Conservation (phyloP, 2,329 filamentous ascomycete species). For the Mariannaea sp. region DNA sequence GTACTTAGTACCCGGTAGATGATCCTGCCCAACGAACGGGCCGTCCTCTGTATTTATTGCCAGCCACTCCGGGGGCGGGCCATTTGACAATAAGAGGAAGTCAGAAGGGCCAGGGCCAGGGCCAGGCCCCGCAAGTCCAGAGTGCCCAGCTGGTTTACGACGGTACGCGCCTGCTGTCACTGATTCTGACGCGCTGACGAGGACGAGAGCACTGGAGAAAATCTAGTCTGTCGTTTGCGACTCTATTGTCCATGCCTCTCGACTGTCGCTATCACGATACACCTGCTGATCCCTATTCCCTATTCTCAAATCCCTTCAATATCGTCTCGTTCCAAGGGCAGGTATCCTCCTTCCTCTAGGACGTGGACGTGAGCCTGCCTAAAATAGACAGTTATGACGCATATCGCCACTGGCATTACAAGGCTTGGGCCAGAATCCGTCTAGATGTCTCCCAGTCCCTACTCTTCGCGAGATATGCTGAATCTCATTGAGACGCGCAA, state of each 20-base stretch:
- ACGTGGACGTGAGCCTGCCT: not conserved
- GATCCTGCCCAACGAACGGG: slow-evolving; percentile 18
- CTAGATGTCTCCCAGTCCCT: slow-evolving; percentile 35
- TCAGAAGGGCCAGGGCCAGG: too few species aligned
- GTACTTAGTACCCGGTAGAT: slow-evolving; percentile 7
- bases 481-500: slow-evolving; percentile 37
- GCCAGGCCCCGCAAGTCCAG: slow-evolving; percentile 19
- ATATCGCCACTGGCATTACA: slow-evolving; percentile 19
- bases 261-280: not conserved
- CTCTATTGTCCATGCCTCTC: not conserved
- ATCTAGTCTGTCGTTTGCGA: not conserved
- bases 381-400: slow-evolving; percentile 35
- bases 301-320: slow-evolving; percentile 7
- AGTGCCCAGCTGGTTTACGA: too few species aligned
- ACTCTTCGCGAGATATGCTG: slow-evolving; percentile 31
- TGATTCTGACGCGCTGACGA: slow-evolving; percentile 11
- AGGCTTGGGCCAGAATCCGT: slow-evolving; percentile 27
- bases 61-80: too few species aligned
- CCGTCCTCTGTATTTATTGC: too few species aligned
- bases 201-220: not conserved
- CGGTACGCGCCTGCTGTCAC: too few species aligned
- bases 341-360: not conserved
- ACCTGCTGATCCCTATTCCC: not conserved
- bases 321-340: slow-evolving; percentile 6
- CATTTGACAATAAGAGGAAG: too few species aligned